Percentiles rank a stretch among this genome's conserved stretches.
Evolutionary conservation across 805 yeast species (phyloP).

Genomic region (Saccharomyces eubayanus): DNA sequence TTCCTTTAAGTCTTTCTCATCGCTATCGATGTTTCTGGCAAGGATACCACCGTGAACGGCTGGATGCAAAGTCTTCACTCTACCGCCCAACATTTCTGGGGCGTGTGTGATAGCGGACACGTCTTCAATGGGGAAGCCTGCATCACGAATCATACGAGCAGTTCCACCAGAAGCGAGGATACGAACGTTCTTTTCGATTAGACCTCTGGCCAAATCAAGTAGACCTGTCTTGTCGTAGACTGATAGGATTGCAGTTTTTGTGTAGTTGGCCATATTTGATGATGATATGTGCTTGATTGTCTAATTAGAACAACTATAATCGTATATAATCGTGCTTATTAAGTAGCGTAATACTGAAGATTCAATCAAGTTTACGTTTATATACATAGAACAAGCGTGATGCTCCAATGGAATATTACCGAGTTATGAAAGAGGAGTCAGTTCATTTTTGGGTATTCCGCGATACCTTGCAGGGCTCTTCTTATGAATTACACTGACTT

Average conservation of each 20-base stretch:
- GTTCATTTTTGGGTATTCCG: neutral
- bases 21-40: slow-evolving; percentile 85
- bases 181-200: slow-evolving; percentile 77
- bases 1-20: slow-evolving; percentile 73
- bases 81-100: slow-evolving; percentile 97
- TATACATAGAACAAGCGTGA: neutral
- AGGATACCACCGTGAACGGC: slow-evolving; percentile 97
- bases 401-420: neutral
- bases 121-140: slow-evolving; percentile 96
- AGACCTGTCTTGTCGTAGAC: slow-evolving; percentile 96
- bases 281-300: neutral
- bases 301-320: neutral
- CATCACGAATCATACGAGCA: slow-evolving; percentile 85
- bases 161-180: slow-evolving; percentile 97
- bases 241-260: slow-evolving; percentile 85
- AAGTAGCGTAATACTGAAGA: neutral
- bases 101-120: slow-evolving; percentile 93
- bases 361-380: neutral
- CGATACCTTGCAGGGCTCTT: neutral
- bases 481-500: neutral
- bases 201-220: slow-evolving; percentile 90
- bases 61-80: slow-evolving; percentile 96
- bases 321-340: neutral
- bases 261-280: neutral
- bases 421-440: neutral